Conservation (phyloP, 164 flowering plant species). For the Aristolochia californica region DNA sequence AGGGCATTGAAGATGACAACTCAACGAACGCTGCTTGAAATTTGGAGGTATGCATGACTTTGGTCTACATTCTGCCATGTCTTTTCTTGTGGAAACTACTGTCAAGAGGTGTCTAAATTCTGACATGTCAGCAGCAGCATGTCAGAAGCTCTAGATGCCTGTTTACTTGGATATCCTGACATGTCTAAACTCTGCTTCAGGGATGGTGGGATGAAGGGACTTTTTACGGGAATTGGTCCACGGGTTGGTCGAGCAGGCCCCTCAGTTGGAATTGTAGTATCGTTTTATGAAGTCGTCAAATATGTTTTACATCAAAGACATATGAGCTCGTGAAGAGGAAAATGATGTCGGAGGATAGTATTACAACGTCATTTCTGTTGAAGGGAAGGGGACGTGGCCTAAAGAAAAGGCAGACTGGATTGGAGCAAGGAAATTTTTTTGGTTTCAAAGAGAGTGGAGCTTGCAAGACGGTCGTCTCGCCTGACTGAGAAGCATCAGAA, state of each 20-base stretch:
- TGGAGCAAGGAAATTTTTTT: not conserved
- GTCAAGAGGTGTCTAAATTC: too few relatives aligned
- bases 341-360: not conserved
- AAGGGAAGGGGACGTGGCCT: too few relatives aligned
- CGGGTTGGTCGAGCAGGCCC: slow-evolving; percentile 96
- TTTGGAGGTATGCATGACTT: slow-evolving; percentile 61
- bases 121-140: too few relatives aligned
- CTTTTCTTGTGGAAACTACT: too few relatives aligned
- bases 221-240: slow-evolving; percentile 86
- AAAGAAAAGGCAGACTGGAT: not conserved
- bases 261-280: slow-evolving; percentile 89
- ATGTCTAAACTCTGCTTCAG: slow-evolving; percentile 23
- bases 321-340: slow-evolving; percentile 14
- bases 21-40: slow-evolving; percentile 47
- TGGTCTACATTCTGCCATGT: not conserved
- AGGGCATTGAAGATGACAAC: slow-evolving; percentile 75
- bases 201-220: slow-evolving; percentile 67
- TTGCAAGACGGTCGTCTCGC: not conserved
- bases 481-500: too few relatives aligned
- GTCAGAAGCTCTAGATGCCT: not conserved
- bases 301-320: slow-evolving; percentile 37
- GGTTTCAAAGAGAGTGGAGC: not conserved
- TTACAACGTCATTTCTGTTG: too few relatives aligned
- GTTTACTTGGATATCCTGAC: not conserved
- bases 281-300: slow-evolving; percentile 90